phyloP scores from a whole-genome alignment of 2,329 filamentous ascomycete genomes.

The Talaromyces sp. region DNA sequence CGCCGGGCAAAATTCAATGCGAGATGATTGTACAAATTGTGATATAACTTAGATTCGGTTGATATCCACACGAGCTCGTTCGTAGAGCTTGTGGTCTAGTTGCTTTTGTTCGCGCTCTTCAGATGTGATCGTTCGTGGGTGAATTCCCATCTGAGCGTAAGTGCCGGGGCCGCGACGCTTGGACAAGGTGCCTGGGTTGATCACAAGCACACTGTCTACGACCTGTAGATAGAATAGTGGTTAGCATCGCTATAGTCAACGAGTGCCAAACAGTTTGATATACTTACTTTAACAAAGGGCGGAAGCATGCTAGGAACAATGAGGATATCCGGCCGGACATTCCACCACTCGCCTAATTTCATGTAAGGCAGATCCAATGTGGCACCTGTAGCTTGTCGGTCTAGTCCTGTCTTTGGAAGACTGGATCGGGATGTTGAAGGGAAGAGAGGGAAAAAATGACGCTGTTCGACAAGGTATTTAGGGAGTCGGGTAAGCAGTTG shows the following conservation, averaged over 20 bases:
- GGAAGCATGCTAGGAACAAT: constrained; percentile 80
- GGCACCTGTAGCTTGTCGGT: constrained; percentile 68
- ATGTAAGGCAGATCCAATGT: constrained; percentile 82
- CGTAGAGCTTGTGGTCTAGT: constrained; percentile 75
- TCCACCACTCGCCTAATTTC: constrained; percentile 88
- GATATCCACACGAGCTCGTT: constrained; percentile 84
- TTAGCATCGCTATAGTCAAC: background rate
- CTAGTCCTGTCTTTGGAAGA: constrained; percentile 66
- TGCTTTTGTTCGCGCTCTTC: constrained; percentile 61
- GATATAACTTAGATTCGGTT: constrained; percentile 64
- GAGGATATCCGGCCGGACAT: constrained; percentile 80
- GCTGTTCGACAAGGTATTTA: constrained; percentile 80
- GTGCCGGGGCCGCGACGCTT: constrained; percentile 84
- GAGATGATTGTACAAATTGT: constrained; percentile 24
- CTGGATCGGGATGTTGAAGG: constrained; percentile 72
- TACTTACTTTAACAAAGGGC: constrained; percentile 80
- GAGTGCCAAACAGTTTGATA: background rate
- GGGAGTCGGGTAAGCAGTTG: constrained; percentile 72
- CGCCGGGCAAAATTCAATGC: constrained; percentile 25
- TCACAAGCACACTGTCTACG: constrained; percentile 82
- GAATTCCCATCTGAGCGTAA: constrained; percentile 76
- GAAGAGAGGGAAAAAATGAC: constrained; percentile 88
- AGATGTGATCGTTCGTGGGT: constrained; percentile 64
- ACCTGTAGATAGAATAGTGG: constrained; percentile 59
- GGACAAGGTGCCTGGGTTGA: constrained; percentile 87